Conservation (phyloP, 768 basidiomycete genomes). For the Termitomyces sp. region DNA sequence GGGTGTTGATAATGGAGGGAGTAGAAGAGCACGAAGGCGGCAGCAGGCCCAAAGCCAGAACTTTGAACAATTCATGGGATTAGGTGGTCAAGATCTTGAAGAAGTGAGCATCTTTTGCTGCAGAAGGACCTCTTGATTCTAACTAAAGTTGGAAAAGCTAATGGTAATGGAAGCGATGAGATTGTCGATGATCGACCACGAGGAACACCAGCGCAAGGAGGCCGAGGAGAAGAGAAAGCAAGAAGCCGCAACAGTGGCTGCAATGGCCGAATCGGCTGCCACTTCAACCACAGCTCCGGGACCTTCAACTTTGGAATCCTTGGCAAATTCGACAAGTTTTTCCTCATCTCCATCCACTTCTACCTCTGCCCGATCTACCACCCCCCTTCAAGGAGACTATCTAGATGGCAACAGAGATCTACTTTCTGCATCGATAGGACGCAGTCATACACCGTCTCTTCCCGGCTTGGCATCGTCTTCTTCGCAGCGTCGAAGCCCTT, state of each 20-base stretch:
- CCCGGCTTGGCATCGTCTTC: conserved; percentile 22
- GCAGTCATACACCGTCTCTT: conserved; percentile 35
- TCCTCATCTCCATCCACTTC: conserved; percentile 24
- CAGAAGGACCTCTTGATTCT: background rate
- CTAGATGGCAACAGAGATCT: conserved; percentile 25
- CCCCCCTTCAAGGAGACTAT: conserved; percentile 17
- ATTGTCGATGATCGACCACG: conserved; percentile 88
- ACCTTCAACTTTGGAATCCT: conserved; percentile 28
- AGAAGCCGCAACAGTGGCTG: conserved; percentile 26
- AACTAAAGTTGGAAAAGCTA: conserved; percentile 44
- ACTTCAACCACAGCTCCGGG: conserved; percentile 25
- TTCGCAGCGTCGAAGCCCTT: conserved; percentile 31
- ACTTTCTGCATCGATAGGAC: conserved; percentile 26
- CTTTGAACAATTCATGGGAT: conserved; percentile 67
- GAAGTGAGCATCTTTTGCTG: conserved; percentile 55
- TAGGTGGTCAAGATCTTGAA: conserved; percentile 87
- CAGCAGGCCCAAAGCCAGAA: conserved; percentile 48
- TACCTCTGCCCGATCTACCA: conserved; percentile 16
- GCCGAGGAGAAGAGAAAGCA: conserved; percentile 63
- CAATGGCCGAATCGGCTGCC: conserved; percentile 22
- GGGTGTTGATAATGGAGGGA: conserved; percentile 29
- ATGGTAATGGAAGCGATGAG: conserved; percentile 99
- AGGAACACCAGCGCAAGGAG: conserved; percentile 84
- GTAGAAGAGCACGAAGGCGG: conserved; percentile 59
- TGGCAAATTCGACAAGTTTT: conserved; percentile 15